These are phyloP conservation scores for Pachysolen tannophilus DNA, from an alignment of 805 yeast genomes.

Conservation along the genomic window DNA sequence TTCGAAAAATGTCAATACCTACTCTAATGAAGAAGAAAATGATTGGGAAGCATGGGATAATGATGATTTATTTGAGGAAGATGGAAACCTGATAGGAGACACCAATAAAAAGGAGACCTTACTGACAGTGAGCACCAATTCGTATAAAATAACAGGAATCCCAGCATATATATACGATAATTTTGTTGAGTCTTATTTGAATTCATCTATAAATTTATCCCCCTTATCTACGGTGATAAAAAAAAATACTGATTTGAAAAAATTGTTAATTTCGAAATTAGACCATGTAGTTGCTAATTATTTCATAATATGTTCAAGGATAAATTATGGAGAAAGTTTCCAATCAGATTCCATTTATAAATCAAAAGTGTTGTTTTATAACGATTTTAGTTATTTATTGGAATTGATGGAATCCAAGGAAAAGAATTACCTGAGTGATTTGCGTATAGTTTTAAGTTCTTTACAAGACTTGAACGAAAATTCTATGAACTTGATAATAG, in stretches of 20 bases:
- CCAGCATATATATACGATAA: constrained; percentile 12
- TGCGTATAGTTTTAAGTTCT: constrained; percentile 1
- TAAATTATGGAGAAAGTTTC: no score
- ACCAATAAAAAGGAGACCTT: neutral
- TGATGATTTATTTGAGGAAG: constrained; percentile 20
- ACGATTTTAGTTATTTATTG: constrained; percentile 20
- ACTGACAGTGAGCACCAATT: constrained; percentile 7
- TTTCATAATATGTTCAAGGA: constrained; percentile 17
- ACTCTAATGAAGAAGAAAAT: constrained; percentile 6
- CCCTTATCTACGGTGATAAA: no score
- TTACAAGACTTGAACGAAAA: constrained; percentile 3
- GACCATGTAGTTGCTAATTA: constrained; percentile 18
- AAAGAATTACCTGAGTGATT: neutral
- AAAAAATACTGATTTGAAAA: constrained; percentile 13
- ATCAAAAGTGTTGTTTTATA: constrained; percentile 20
- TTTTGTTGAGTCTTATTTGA: constrained; percentile 12
- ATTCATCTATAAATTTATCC: constrained; percentile 5
- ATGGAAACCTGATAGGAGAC: neutral
- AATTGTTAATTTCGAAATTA: constrained; percentile 16
- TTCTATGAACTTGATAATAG: constrained; percentile 4
- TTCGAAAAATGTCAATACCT: neutral
- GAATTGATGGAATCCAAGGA: constrained; percentile 14
- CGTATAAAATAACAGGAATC: constrained; percentile 8
- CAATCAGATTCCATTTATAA: constrained; percentile 14
- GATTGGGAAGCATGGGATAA: constrained; percentile 20